These are phyloP conservation scores for Cytospora leucostoma DNA, from an alignment of 2,329 filamentous ascomycete species.

Conservation along the genomic window DNA sequence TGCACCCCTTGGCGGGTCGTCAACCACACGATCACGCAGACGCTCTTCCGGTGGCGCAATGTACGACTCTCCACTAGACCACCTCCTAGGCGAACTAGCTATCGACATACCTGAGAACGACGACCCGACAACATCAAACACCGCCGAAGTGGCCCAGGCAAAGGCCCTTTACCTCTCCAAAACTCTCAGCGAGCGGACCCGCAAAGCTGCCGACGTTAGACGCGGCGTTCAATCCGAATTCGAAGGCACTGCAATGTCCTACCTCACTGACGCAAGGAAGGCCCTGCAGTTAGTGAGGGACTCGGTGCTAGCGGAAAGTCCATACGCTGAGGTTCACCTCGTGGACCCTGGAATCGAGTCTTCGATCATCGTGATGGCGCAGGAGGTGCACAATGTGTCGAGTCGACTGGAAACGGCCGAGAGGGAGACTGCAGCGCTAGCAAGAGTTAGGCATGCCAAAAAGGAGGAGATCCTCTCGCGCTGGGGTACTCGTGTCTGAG, in stretches of 20 bases:
- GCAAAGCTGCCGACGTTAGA: constrained; percentile 41
- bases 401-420: constrained; percentile 44
- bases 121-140: constrained; percentile 28
- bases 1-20: constrained; percentile 6
- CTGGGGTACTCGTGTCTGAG: constrained; percentile 37
- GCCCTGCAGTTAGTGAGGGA: constrained; percentile 54
- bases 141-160: constrained; percentile 25
- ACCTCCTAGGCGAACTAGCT: constrained; percentile 51
- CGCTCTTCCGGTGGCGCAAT: constrained; percentile 40
- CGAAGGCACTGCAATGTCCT: constrained; percentile 45
- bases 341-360: constrained; percentile 55
- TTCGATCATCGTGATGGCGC: constrained; percentile 48
- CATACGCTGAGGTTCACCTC: constrained; percentile 50
- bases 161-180: constrained; percentile 13
- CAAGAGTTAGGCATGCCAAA: constrained; percentile 46
- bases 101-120: constrained; percentile 43
- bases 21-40: constrained; percentile 33
- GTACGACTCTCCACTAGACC: constrained; percentile 46
- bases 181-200: constrained; percentile 12
- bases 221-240: constrained; percentile 51
- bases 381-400: constrained; percentile 47
- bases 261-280: constrained; percentile 49
- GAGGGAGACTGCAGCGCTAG: constrained; percentile 36
- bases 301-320: constrained; percentile 55
- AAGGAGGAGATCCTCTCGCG: constrained; percentile 51